Base-by-base conservation (phyloP, 169 alveolate species). In the Perkinsus olseni region DNA sequence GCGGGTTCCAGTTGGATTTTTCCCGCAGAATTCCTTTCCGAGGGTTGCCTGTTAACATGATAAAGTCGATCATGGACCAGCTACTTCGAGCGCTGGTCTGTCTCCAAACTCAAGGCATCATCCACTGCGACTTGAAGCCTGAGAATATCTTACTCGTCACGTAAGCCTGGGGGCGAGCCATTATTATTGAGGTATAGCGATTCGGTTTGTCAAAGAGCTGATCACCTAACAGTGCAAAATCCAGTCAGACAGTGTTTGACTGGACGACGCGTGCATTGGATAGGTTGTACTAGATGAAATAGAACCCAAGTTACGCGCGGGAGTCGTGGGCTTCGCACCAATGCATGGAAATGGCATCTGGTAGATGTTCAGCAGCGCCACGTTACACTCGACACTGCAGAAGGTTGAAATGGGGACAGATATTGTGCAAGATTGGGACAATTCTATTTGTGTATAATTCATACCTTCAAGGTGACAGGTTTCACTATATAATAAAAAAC, bases 61-160 rank as follows among this genome's bases (percentile, higher is more conserved):
- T 97, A 36, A 95, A 96, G 91, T 93, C 96, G 93, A 93, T 96
- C 93, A 96, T 97, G 8, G 96, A 93, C 62, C 96, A 97, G 93
- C 74, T 97, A 24, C 92, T 97, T 4, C 94, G 95, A 93, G 96
- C 97, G 3, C 74, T 97, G 91, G 92, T 92, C 50, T 95, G 96
- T 92, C 93, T 97, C 93, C 94, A 94, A 74, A 93, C 95, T 91
- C 94, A 94, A 20, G 94, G 96, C 40, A 96, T 97, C 74, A 96
- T 96, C 92, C 99, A 96, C 94, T 96, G 98, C 92, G 99, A 97
- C 91, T 91, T 97, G 91, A 97, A 97, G 92, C 99, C 99, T 13
- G 99, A 97, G 95, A 97, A 97, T 93, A 62, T 62, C 1, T 24
- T 62, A 6, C 82, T 62, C 31, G 82, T 62, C 31, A 62, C 82